phyloP scores from a whole-genome alignment of 2,329 filamentous ascomycete species.

The Diaporthe ampelina region DNA sequence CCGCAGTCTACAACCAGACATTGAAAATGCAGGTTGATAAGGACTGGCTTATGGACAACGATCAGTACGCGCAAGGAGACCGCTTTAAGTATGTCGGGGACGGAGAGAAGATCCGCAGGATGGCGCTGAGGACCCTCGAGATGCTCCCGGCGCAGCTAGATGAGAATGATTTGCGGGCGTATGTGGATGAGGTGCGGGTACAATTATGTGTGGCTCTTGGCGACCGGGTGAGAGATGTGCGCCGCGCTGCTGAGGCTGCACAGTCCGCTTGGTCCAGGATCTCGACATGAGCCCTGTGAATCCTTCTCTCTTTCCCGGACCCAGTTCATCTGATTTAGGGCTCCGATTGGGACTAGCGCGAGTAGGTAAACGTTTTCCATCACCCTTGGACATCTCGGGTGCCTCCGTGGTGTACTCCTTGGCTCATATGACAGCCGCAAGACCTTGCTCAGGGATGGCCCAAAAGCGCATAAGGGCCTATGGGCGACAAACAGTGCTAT shows the following conservation, averaged over 20 bases:
- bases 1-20: neutral
- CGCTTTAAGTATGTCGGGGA: constrained; percentile 26
- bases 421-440: neutral
- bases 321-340: neutral
- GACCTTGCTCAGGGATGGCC: neutral
- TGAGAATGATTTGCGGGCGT: constrained; percentile 59
- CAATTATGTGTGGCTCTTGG: constrained; percentile 66
- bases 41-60: constrained; percentile 13
- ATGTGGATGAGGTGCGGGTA: constrained; percentile 59
- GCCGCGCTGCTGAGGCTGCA: constrained; percentile 63
- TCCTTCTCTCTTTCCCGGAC: neutral
- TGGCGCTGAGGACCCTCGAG: constrained; percentile 62
- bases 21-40: neutral
- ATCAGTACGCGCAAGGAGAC: neutral
- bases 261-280: constrained; percentile 63
- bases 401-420: neutral
- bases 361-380: neutral
- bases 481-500: neutral
- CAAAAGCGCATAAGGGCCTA: neutral
- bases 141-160: constrained; percentile 64
- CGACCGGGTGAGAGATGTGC: constrained; percentile 66
- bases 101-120: constrained; percentile 56
- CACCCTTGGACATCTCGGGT: neutral
- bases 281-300: constrained; percentile 32
- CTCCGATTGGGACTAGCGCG: neutral